Percentiles rank a stretch among this genome's conserved stretches.
Conservation (phyloP, 306 rosid genomes). For the Cercis canadensis region DNA sequence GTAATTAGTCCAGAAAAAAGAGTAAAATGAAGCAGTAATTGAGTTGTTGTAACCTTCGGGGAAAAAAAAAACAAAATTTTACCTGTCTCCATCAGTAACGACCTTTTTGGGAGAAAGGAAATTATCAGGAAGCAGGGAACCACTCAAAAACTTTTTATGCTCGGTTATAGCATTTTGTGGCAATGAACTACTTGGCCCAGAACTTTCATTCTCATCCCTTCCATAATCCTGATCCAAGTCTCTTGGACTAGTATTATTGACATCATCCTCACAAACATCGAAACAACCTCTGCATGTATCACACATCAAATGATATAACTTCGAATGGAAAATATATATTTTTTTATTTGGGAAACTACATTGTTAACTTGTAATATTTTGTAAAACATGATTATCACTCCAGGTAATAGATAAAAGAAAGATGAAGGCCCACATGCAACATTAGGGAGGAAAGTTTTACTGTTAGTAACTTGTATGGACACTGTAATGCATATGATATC, state of each 20-base stretch:
- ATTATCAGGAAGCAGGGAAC: conserved; percentile 62
- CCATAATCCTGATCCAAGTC: conserved; percentile 59
- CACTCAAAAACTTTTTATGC: conserved; percentile 61
- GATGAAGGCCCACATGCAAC: background rate
- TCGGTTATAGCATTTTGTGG: conserved; percentile 47
- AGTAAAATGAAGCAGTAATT: conserved; percentile 14
- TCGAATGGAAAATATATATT: conserved; percentile 7
- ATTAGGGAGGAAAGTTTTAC: background rate
- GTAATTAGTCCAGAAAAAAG: conserved; percentile 10
- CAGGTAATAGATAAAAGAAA: background rate
- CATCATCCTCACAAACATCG: conserved; percentile 69
- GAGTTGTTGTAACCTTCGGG: background rate
- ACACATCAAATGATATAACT: conserved; percentile 20
- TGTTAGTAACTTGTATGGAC: too few species aligned
- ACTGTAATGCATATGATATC: background rate
- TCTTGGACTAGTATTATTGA: conserved; percentile 59
- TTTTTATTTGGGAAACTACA: too few species aligned
- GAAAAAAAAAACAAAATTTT: conserved; percentile 19
- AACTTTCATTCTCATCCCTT: conserved; percentile 56
- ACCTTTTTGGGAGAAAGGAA: conserved; percentile 54
- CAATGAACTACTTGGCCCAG: conserved; percentile 54
- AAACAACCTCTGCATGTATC: conserved; percentile 76
- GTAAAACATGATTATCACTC: background rate
- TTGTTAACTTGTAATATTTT: background rate
- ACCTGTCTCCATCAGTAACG: conserved; percentile 71